Conservation (phyloP, 495 filamentous ascomycete species). For the Amorphotheca resinae region DNA sequence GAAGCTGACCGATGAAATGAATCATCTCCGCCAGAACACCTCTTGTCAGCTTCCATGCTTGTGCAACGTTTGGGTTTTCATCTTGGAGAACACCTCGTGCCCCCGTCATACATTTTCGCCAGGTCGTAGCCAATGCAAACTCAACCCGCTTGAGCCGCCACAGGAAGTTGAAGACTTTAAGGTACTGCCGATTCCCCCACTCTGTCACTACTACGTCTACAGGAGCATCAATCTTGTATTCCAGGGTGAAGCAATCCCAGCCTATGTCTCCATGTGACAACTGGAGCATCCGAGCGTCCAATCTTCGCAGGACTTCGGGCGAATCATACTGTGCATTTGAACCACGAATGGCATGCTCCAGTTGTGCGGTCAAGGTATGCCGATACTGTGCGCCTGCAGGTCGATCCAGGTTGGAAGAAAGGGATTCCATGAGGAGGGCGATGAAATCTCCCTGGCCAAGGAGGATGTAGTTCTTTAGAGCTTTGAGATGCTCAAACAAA, state of each 20-base stretch:
- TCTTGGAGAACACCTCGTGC: constrained; percentile 80
- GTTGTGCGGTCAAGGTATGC: constrained; percentile 88
- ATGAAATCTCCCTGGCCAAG: constrained; percentile 97
- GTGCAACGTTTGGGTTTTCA: constrained; percentile 59
- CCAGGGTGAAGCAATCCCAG: constrained; percentile 98
- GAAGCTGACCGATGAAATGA: constrained; percentile 91
- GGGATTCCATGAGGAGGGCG: constrained; percentile 89
- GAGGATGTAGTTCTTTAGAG: constrained; percentile 88
- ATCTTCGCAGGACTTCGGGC: constrained; percentile 78
- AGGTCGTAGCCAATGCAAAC: constrained; percentile 79
- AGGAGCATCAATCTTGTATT: constrained; percentile 96
- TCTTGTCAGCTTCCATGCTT: constrained; percentile 81
- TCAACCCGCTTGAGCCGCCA: constrained; percentile 98
- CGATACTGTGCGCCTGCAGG: constrained; percentile 92
- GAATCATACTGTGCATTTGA: constrained; percentile 96
- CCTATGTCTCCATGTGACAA: constrained; percentile 93
- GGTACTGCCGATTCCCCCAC: constrained; percentile 87
- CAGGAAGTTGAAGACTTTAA: constrained; percentile 98
- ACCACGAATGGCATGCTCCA: constrained; percentile 93
- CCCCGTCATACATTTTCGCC: constrained; percentile 95
- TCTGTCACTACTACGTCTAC: constrained; percentile 96
- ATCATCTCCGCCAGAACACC: constrained; percentile 94
- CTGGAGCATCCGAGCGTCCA: constrained; percentile 94
- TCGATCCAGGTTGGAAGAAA: constrained; percentile 82
- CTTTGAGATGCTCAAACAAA: constrained; percentile 81